Percentiles rank a stretch among this genome's conserved stretches.
Conservation (phyloP, 1,139 yeast genomes). For the Blastobotrys malaysiensis region DNA sequence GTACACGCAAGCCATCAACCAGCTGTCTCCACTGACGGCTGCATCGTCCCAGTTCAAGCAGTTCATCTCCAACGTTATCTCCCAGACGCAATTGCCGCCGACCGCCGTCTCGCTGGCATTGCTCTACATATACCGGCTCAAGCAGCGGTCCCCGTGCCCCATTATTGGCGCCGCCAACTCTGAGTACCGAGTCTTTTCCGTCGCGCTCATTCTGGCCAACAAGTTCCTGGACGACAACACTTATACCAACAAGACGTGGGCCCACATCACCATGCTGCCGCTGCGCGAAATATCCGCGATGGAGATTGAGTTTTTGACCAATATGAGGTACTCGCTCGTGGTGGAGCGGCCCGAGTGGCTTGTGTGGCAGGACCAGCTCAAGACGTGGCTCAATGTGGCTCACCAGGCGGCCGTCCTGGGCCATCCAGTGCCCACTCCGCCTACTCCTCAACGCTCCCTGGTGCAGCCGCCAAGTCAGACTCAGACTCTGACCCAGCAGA, state of each 20-base stretch:
- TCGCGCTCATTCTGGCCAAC: conserved; percentile 75
- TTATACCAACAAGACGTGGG: conserved; percentile 88
- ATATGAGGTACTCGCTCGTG: conserved; percentile 30
- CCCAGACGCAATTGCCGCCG: conserved; percentile 33
- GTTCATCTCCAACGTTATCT: conserved; percentile 28
- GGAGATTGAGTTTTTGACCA: conserved; percentile 46
- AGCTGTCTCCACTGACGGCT: conserved; percentile 15
- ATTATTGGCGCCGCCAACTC: conserved; percentile 33
- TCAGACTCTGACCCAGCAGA: neutral
- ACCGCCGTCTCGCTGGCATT: conserved; percentile 34
- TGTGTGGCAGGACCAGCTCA: conserved; percentile 27
- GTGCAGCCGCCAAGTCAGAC: neutral
- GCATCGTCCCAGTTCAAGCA: conserved; percentile 21
- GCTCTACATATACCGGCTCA: conserved; percentile 33
- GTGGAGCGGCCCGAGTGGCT: conserved; percentile 29
- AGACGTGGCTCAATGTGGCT: conserved; percentile 24
- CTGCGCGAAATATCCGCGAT: conserved; percentile 52
- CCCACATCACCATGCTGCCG: conserved; percentile 77
- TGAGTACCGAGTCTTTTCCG: conserved; percentile 56
- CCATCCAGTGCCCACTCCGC: conserved; percentile 3
- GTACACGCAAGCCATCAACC: conserved; percentile 9
- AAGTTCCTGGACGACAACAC: conserved; percentile 93
- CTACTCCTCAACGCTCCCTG: neutral
- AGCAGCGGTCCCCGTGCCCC: conserved; percentile 23
- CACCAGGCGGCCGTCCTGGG: conserved; percentile 11